phyloP scores from a whole-genome alignment of 148 eudicot species.

The Arbutus unedo region DNA sequence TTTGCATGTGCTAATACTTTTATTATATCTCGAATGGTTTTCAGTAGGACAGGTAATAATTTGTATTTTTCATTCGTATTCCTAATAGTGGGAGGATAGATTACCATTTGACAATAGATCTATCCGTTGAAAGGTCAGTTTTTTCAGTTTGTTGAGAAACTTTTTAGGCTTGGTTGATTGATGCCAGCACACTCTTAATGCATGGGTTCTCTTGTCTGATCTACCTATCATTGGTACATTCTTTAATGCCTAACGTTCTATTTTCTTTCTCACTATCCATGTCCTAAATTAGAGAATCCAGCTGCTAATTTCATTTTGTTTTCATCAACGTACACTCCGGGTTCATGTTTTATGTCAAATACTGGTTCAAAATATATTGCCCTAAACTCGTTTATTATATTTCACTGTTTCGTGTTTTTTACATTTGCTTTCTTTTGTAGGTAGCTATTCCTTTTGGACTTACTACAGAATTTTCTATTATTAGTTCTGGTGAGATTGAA shows the following conservation, averaged over 20 bases:
- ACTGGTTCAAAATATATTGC: too few relatives aligned
- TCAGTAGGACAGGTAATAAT: neutral
- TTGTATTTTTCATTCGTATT: neutral
- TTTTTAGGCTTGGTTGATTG: too few relatives aligned
- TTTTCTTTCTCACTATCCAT: too few relatives aligned
- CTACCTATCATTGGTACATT: neutral
- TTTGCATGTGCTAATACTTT: conserved; percentile 9
- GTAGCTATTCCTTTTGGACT: conserved; percentile 56
- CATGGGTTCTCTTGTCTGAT: neutral
- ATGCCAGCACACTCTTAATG: neutral
- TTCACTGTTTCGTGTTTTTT: too few relatives aligned
- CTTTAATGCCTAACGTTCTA: neutral
- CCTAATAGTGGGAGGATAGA: neutral
- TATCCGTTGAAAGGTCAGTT: neutral
- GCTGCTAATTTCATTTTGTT: neutral
- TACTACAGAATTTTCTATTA: conserved; percentile 52
- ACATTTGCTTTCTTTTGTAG: conserved; percentile 33
- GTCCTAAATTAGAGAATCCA: neutral
- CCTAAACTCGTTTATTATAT: too few relatives aligned
- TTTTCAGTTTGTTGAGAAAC: neutral
- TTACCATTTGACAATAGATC: neutral
- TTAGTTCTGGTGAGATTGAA: conserved; percentile 42
- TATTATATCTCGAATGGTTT: neutral
- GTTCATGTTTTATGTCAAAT: too few relatives aligned
- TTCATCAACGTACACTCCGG: neutral